Base-by-base conservation (phyloP, 148 eudicot genomes). In the Suaeda aralocaspica region DNA sequence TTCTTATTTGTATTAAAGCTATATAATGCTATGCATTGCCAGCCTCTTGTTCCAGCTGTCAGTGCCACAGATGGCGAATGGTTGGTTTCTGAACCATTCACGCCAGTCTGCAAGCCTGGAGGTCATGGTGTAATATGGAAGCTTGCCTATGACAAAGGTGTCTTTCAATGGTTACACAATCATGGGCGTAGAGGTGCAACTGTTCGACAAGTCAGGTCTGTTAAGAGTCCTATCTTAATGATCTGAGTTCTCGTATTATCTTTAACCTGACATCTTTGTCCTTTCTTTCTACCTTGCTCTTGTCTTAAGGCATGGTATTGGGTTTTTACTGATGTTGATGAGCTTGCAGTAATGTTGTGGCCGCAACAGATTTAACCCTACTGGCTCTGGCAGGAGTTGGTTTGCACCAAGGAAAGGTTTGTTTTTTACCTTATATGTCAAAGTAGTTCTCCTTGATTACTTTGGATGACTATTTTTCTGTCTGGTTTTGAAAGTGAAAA, bases 81-180 rank as follows among this genome's bases (percentile, higher is more conserved):
- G 98, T 64, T 94, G 71, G 88, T 89, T 46, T 79, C 81, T 56
- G 85, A 87, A 78, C 88, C 87, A 72, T 87, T 87, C 62, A 71
- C 77, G 51, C 97, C 97, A 57, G 86, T 94, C 49, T 87, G 96
- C 86, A 94, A 91, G 83, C 98, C 98, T 70, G 97, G 98, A 62
- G 98, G 98, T 75, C 98, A 94, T 84, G 98, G 98, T 46, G 98
- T 84, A 62, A 91, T 94, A 71, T 94, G 98, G 98, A 94, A 91
- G 78, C 92, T 94, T 68, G 98, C 98, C 49, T 77, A 83, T 72
- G 91, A 94, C 73, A 87, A 82, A 76, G 98, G 98, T 31, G 77
- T 94, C 76, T 94, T 94, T 62, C 86, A 87, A 59, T 91, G 96
- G 96, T 94, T 94, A 79, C 82, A 84, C 66, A 71, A 77, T 76